These are phyloP conservation scores for Talaromyces sp. DNA, from an alignment of 2,329 filamentous ascomycete species.

Conservation along the genomic window DNA sequence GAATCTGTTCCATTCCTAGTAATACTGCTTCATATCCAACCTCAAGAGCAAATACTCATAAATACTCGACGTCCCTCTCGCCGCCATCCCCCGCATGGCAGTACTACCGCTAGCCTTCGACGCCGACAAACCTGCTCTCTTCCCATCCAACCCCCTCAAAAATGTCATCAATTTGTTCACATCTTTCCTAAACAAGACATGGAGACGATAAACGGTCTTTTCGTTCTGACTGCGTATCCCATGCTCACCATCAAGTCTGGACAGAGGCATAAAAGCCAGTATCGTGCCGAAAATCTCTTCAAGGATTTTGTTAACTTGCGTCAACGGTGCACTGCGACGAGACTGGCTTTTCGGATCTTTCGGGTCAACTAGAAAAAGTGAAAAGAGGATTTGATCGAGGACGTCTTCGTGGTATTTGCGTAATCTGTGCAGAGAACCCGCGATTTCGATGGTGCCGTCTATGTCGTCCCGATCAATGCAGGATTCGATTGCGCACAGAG, in stretches of 20 bases:
- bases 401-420: constrained; percentile 69
- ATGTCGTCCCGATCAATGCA: constrained; percentile 52
- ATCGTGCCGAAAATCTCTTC: constrained; percentile 74
- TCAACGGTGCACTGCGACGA: constrained; percentile 23
- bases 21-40: constrained; percentile 71
- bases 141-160: constrained; percentile 67
- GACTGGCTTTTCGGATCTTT: constrained; percentile 49
- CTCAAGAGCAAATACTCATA: constrained; percentile 67
- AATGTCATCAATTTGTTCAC: constrained; percentile 69
- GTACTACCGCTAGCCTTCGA: constrained; percentile 17
- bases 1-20: constrained; percentile 35
- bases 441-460: constrained; percentile 48
- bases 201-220: constrained; percentile 53
- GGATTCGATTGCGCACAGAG: constrained; percentile 63
- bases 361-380: constrained; percentile 69
- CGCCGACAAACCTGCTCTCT: constrained; percentile 42
- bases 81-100: neutral
- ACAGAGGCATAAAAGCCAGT: constrained; percentile 62
- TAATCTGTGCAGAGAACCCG: constrained; percentile 65
- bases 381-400: constrained; percentile 72
- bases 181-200: constrained; percentile 67
- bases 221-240: constrained; percentile 41
- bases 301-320: constrained; percentile 68
- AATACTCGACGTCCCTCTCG: constrained; percentile 48
- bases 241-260: constrained; percentile 39